These are phyloP conservation scores for Spinacia oleracea DNA, from an alignment of 179 eudicot species.

Conservation along the genomic window DNA sequence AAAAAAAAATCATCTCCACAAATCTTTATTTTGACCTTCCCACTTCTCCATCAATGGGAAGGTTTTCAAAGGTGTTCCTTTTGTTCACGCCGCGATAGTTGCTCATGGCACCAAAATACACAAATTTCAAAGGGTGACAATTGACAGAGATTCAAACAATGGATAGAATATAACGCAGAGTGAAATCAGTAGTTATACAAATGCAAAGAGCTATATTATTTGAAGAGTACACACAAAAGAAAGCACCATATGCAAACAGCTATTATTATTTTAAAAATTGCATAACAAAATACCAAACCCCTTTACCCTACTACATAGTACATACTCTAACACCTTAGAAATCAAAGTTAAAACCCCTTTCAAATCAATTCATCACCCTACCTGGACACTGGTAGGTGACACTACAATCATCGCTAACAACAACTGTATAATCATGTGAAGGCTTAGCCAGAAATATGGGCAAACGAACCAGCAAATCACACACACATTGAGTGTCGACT, in stretches of 20 bases:
- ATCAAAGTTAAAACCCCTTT: background rate
- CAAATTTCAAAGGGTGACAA: background rate
- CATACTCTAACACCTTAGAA: constrained; percentile 12
- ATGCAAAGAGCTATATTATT: constrained; percentile 17
- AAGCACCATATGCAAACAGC: background rate
- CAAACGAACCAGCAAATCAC: constrained; percentile 54
- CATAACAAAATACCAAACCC: constrained; percentile 22
- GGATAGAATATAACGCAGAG: background rate
- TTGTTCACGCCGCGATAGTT: background rate
- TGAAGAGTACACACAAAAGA: constrained; percentile 20
- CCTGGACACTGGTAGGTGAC: constrained; percentile 49
- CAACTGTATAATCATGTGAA: constrained; percentile 50
- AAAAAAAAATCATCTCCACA: background rate
- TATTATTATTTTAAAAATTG: constrained; percentile 24
- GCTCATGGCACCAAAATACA: background rate
- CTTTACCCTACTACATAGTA: constrained; percentile 17
- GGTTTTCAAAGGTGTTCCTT: background rate
- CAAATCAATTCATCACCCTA: constrained; percentile 28
- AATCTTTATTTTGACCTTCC: background rate
- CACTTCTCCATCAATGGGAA: background rate
- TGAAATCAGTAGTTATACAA: background rate
- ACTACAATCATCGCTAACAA: constrained; percentile 42
- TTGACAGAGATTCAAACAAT: background rate
- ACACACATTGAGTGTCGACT: constrained; percentile 57
- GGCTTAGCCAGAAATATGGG: constrained; percentile 66